Conservation (phyloP, 169 alveolate species). For the Theileria annulata region DNA sequence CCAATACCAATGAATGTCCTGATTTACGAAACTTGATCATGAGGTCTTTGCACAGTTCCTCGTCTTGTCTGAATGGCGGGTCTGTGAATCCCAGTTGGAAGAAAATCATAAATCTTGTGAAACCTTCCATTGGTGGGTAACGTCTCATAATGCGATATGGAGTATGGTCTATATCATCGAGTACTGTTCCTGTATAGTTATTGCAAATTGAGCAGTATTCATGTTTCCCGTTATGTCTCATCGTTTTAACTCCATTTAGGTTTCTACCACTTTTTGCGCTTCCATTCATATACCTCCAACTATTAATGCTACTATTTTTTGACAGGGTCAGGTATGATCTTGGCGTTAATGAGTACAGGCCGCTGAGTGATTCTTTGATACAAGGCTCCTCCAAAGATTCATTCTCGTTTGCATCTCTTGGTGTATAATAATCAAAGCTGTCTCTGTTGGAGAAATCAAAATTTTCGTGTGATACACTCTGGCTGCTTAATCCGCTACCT, state of each 20-base stretch:
- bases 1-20: constrained; percentile 69
- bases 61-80: constrained; percentile 78
- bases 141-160: constrained; percentile 8
- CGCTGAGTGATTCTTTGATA: constrained; percentile 1
- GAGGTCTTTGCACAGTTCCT: constrained; percentile 59
- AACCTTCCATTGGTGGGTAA: constrained; percentile 32
- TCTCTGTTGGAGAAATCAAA: neutral
- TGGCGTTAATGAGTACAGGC: neutral
- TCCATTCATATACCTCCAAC: neutral
- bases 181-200: neutral
- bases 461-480: neutral
- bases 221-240: neutral
- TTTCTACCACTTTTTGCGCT: neutral
- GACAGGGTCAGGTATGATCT: neutral
- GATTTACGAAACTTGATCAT: constrained; percentile 45
- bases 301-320: neutral
- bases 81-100: constrained; percentile 70
- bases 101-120: constrained; percentile 32
- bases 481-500: neutral
- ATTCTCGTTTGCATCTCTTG: neutral
- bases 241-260: neutral
- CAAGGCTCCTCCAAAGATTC: neutral
- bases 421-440: neutral
- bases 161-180: neutral
- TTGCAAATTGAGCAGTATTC: constrained; percentile 2